Base-by-base conservation (phyloP, 2,329 filamentous ascomycete genomes). In the Diplodia mutila region DNA sequence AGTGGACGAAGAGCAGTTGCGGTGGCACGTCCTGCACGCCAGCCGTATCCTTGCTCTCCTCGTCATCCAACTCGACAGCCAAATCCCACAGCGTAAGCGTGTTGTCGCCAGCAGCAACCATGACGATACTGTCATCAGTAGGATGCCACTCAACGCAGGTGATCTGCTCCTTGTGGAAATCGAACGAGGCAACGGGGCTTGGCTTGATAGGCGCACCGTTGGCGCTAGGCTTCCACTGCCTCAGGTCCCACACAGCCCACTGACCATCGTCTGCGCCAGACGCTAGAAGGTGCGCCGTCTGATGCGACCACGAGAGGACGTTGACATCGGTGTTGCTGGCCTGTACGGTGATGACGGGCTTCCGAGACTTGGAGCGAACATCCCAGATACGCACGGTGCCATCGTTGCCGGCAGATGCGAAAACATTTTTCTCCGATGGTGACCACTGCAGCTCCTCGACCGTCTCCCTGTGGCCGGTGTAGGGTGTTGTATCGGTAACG, bases 401-500 rank as follows among this genome's bases (percentile, higher is more conserved):
- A 80, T 99, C 95, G 77, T 90, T 93, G 67, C 93, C 96, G 4
- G 92, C 94, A 0, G 94, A 98, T 0, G 95, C 91, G 76, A 99
- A 99, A 32, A 98, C 95, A 69, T 93, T 94, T 70, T 89, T 89
- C 82, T 99, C 95, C 21, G 90, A 92, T 0, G 95, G 95, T 63
- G 92, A 97, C 95, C 95, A 99, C 80, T 98, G 94, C 29, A 99
- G 84, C 77, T 99, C 95, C 83, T 99, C 95, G 18, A 99, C 89
- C 63, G 91, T 94, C 75, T 89, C 88, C 9, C 86, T 86, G 83
- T 99, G 95, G 61, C 94, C 94, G 25, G 87, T 87, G 81, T 96
- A 97, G 0, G 94, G 85, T 52, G 91, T 87, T 14, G 87, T 91
- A 78, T 97, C 94, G 5, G 93, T 97, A 21, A 92, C 90, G 86